A percentile compares a stretch with the other conserved stretches of the same genome.
These are phyloP conservation scores for Chloranthus sessilifolius DNA, from an alignment of 164 flowering plant genomes.

Conservation along the genomic window DNA sequence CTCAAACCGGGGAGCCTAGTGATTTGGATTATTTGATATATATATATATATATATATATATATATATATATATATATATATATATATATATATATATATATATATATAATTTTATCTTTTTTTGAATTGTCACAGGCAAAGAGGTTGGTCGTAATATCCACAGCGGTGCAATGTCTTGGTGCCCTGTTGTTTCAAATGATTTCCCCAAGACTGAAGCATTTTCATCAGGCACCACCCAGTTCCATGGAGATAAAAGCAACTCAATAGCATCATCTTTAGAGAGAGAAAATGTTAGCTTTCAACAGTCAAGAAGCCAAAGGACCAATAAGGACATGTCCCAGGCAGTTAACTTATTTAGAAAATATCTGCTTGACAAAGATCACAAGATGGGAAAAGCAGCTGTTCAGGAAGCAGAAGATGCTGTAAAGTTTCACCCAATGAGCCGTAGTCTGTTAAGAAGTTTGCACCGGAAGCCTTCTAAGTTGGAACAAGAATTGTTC, in stretches of 20 bases:
- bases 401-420: slow-evolving; percentile 1
- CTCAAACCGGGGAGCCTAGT: too few relatives aligned
- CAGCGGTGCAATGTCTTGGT: too few relatives aligned
- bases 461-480: neutral
- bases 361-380: slow-evolving; percentile 8
- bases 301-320: neutral
- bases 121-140: too few relatives aligned
- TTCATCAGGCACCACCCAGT: neutral
- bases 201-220: neutral
- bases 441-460: neutral
- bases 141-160: too few relatives aligned
- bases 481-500: slow-evolving; percentile 11
- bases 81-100: too few relatives aligned
- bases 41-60: too few relatives aligned
- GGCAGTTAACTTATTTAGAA: slow-evolving; percentile 9
- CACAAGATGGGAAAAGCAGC: slow-evolving; percentile 6
- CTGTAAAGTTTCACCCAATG: neutral
- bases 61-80: too few relatives aligned
- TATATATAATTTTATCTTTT: too few relatives aligned
- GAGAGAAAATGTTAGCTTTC: neutral
- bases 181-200: neutral
- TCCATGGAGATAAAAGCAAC: neutral
- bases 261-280: slow-evolving; percentile 4
- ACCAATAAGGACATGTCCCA: slow-evolving; percentile 10
- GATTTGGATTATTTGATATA: too few relatives aligned